phyloP scores from a whole-genome alignment of 208 protist genomes.

The Kentomonas sorsogonicus region DNA sequence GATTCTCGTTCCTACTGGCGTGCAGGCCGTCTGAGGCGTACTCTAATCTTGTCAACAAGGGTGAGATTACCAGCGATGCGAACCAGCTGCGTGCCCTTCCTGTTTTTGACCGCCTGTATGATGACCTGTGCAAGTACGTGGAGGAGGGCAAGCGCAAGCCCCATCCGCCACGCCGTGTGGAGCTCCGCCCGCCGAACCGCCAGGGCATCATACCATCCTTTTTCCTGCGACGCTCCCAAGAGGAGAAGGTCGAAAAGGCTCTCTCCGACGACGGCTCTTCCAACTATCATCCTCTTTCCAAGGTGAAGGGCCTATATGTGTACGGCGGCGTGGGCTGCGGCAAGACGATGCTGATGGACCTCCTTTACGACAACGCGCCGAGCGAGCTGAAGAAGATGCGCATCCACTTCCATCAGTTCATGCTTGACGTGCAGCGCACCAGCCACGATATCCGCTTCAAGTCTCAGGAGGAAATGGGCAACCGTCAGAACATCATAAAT shows the following conservation, averaged over 20 bases:
- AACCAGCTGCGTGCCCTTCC: conserved; percentile 59
- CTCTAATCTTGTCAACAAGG: conserved; percentile 29
- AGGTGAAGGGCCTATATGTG: conserved; percentile 91
- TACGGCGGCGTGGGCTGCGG: conserved; percentile 95
- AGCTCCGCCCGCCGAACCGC: conserved; percentile 78
- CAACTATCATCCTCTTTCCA: conserved; percentile 70
- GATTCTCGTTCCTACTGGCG: conserved; percentile 22
- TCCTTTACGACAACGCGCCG: conserved; percentile 88
- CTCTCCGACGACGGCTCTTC: conserved; percentile 18
- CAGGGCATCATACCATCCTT: conserved; percentile 73
- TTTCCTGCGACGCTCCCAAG: conserved; percentile 67
- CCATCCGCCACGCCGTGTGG: conserved; percentile 45
- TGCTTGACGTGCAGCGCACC: conserved; percentile 92
- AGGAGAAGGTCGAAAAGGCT: conserved; percentile 60
- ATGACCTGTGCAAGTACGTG: conserved; percentile 58
- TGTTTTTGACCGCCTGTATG: conserved; percentile 77
- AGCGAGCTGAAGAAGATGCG: conserved; percentile 76
- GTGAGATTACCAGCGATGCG: conserved; percentile 49
- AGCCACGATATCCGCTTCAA: conserved; percentile 66
- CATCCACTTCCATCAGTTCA: conserved; percentile 96
- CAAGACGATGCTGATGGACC: conserved; percentile 96
- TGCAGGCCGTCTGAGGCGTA: conserved; percentile 59
- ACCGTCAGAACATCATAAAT: conserved; percentile 41
- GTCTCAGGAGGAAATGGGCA: conserved; percentile 44
- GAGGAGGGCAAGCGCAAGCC: conserved; percentile 25